Base-by-base conservation (phyloP, 2,329 filamentous ascomycete genomes). In the Talaromyces piceae region DNA sequence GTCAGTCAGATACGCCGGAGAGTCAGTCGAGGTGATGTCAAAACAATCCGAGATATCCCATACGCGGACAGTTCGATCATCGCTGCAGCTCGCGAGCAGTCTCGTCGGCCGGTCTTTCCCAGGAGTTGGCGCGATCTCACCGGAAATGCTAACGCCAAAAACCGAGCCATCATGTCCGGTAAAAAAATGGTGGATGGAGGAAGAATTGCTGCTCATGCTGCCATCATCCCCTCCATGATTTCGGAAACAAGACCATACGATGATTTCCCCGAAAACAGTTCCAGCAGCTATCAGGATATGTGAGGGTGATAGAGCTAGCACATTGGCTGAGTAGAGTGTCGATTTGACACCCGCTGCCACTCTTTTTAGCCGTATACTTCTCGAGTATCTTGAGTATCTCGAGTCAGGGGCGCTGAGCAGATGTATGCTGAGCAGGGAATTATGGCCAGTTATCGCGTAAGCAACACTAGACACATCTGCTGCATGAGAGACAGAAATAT, bases 221-320 rank as follows among this genome's bases (percentile, higher is more conserved):
- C 52, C 44, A 16, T 52, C 44, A 12, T 9, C 12, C 20, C 59
- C 49, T 37, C 43, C 41, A 1, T 52, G 47, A 41, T 54, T 41
- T 20, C 77, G 59, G 44, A 72, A 70, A 59, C 82, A 90, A 57
- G 84, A 87, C 93, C 93, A 97, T 13, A 95, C 80, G 31, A 96
- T 76, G 28, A 98, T 87, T 67, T 97, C 91, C 3, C 93, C 93
- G 68, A 97, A 97, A 1, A 91, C 90, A 0, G 93, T 97, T 1
- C 93, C 93, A 3, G 87, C 87, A 5, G 89, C 88, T 47, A 96
- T 80, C 18, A 96, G 76, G 43, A 95, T 74, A 47, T 75, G 74
- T 41, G 75, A 73, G 5, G 67, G 49, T 5, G 77, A 76, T 6
- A 83, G 68, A 77, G 85, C 88, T 33, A 77, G 70, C 16, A 95